Conservation (phyloP, 1,139 yeast species). For the Geotrichum reessii region DNA sequence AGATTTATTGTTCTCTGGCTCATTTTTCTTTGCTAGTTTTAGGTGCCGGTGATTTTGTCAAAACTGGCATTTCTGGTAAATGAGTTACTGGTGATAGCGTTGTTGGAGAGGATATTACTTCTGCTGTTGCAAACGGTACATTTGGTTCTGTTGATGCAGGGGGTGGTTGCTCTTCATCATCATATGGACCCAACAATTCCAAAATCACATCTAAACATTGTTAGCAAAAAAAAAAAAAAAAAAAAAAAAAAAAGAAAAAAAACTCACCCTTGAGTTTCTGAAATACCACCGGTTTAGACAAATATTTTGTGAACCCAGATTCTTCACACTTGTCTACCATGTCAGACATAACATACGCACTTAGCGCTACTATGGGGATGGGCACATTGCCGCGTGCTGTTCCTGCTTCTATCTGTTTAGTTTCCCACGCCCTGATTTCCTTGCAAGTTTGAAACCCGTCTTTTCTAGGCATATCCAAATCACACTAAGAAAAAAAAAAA, state of each 20-base stretch:
- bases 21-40: not conserved
- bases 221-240: not conserved
- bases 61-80: not conserved
- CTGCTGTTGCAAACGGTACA: not conserved
- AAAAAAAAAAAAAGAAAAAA: not conserved
- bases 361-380: slow-evolving; percentile 70
- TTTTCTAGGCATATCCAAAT: slow-evolving; percentile 81
- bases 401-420: slow-evolving; percentile 33
- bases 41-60: not conserved
- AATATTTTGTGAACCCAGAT: slow-evolving; percentile 74
- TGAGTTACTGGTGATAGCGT: not conserved
- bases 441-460: slow-evolving; percentile 79
- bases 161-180: not conserved
- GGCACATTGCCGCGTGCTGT: slow-evolving; percentile 3
- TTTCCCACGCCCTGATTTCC: slow-evolving; percentile 72
- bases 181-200: not conserved
- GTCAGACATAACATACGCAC: slow-evolving; percentile 82
- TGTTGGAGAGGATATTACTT: not conserved
- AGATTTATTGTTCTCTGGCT: not conserved
- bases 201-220: not conserved
- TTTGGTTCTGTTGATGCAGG: not conserved
- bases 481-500: slow-evolving; percentile 42
- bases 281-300: slow-evolving; percentile 55
- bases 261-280: slow-evolving; percentile 27
- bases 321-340: slow-evolving; percentile 68